Base-by-base conservation (phyloP, 2,329 filamentous ascomycete species). In the Penicillium sp. region DNA sequence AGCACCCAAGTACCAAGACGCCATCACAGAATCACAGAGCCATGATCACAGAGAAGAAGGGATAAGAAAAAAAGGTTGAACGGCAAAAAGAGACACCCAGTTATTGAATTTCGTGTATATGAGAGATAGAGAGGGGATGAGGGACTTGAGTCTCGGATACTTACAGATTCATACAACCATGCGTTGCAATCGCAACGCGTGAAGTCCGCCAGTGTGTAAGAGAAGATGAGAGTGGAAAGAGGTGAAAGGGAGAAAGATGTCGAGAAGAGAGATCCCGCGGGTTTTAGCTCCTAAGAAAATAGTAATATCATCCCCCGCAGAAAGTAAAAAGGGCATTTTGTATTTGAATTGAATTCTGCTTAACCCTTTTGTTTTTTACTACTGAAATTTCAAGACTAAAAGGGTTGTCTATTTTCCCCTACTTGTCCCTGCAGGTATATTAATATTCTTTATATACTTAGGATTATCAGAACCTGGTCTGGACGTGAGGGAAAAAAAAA, bases 111-210 rank as follows among this genome's bases (percentile, higher is more conserved):
- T 25, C 6, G 23, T 11, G 42, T 15, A 29, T 26, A 26, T 45
- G 44, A 26, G 44, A 31, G 27, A 31, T 26, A 25, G 43, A 31
- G 25, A 27, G 26, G 26, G 25, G 25, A 25, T 9, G 18, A 22
- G 26, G 29, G 26, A 26, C 9, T 18, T 35, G 23, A 33, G 48
- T 50, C 26, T 55, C 42, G 56, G 56, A 49, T 54, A 51, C 60
- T 49, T 55, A 62, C 57, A 51, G 59, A 43, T 47, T 54, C 52
- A 51, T 52, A 55, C 29, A 12, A 56, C 41, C 44, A 58, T 55
- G 57, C 50, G 55, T 62, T 60, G 58, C 44, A 45, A 62, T 62
- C 53, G 33, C 50, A 48, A 58, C 59, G 54, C 51, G 25, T 20
- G 49, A 43, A 31, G n/a, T 41, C 49, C 49, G 43, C 40, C 53